phyloP scores from a whole-genome alignment of 2,329 filamentous ascomycete species.

The Septoria linicola region DNA sequence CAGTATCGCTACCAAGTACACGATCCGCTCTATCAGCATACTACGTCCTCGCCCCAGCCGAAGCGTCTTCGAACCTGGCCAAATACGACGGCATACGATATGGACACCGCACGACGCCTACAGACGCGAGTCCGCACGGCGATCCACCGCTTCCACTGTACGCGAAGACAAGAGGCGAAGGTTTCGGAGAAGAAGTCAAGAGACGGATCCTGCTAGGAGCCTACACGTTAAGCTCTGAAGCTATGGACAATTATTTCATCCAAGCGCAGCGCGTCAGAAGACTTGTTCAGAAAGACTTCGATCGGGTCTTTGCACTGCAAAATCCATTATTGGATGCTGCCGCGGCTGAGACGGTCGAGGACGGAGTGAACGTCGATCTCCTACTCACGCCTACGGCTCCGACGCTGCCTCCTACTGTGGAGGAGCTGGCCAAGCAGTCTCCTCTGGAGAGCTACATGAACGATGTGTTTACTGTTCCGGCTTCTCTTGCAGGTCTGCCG shows the following conservation, averaged over 20 bases:
- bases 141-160: constrained; percentile 56
- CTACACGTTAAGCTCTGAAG: constrained; percentile 84
- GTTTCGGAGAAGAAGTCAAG: constrained; percentile 82
- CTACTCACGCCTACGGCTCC: constrained; percentile 85
- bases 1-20: constrained; percentile 79
- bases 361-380: constrained; percentile 74
- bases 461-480: constrained; percentile 93
- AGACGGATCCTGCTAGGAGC: constrained; percentile 84
- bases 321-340: constrained; percentile 62
- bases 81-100: constrained; percentile 98
- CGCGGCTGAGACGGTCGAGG: constrained; percentile 39
- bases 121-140: constrained; percentile 47
- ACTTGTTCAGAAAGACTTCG: constrained; percentile 82
- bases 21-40: constrained; percentile 86
- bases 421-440: constrained; percentile 51
- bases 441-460: constrained; percentile 72
- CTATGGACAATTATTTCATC: constrained; percentile 95
- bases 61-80: constrained; percentile 91
- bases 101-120: constrained; percentile 58
- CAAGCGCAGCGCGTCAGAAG: constrained; percentile 86
- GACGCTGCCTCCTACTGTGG: constrained; percentile 65
- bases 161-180: constrained; percentile 67
- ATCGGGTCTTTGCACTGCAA: constrained; percentile 67
- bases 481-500: constrained; percentile 86
- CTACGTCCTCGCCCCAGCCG: constrained; percentile 91